These are phyloP conservation scores for Cenococcum geophilum DNA, from an alignment of 495 filamentous ascomycete species.

Conservation along the genomic window DNA sequence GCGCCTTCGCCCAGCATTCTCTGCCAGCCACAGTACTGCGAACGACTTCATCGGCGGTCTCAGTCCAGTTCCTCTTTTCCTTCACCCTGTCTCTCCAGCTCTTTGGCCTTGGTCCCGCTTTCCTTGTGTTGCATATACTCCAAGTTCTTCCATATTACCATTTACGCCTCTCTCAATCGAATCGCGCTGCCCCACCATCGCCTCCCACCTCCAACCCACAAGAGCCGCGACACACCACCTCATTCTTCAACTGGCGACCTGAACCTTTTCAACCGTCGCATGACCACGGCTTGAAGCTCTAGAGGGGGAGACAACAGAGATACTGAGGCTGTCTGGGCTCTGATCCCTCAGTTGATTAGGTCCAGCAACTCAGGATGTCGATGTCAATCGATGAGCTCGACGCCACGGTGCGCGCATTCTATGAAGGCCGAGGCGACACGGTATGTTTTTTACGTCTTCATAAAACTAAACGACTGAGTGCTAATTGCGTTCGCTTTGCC, in stretches of 20 bases:
- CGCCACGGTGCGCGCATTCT: slow-evolving; percentile 91
- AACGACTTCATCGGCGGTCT: background rate
- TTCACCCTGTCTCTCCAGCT: background rate
- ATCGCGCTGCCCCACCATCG: slow-evolving; percentile 4
- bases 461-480: background rate
- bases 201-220: background rate
- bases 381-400: slow-evolving; percentile 86
- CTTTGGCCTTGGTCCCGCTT: background rate
- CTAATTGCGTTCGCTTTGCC: slow-evolving; percentile 22
- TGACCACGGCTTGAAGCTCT: slow-evolving; percentile 3
- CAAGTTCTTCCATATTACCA: background rate
- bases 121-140: background rate
- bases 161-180: slow-evolving; percentile 2
- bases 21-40: background rate
- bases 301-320: slow-evolving; percentile 6
- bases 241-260: background rate
- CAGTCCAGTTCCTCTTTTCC: background rate
- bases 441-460: slow-evolving; percentile 47
- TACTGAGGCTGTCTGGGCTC: slow-evolving; percentile 21
- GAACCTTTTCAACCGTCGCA: background rate
- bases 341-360: slow-evolving; percentile 9
- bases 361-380: slow-evolving; percentile 47
- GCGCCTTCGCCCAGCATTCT: background rate
- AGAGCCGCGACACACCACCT: slow-evolving; percentile 2
- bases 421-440: slow-evolving; percentile 87